phyloP scores from a whole-genome alignment of 2,329 filamentous ascomycete genomes.

The Exutisphaerella laricina region DNA sequence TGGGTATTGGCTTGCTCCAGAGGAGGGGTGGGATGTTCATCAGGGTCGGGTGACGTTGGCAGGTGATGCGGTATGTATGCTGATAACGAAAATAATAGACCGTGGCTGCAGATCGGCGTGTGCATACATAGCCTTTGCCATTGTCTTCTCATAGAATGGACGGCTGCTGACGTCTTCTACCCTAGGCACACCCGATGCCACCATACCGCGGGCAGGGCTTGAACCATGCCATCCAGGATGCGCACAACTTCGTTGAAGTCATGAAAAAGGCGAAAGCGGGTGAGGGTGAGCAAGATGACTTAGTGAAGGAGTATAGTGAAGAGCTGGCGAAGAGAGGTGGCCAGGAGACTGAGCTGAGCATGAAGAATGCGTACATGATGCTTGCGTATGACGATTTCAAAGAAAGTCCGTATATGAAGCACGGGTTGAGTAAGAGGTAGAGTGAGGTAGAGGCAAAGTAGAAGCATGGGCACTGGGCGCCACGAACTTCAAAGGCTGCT shows the following conservation, averaged over 20 bases:
- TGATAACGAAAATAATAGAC: too few species aligned
- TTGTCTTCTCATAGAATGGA: too few species aligned
- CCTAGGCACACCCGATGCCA: neutral
- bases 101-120: too few species aligned
- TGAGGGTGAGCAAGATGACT: neutral
- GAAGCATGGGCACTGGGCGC: too few species aligned
- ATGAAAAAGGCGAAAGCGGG: constrained; percentile 6
- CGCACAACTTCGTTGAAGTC: constrained; percentile 33
- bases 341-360: constrained; percentile 14
- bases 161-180: too few species aligned
- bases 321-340: constrained; percentile 16
- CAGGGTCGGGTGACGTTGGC: constrained; percentile 26
- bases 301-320: constrained; percentile 11
- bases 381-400: constrained; percentile 17
- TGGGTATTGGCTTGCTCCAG: constrained; percentile 21
- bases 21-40: constrained; percentile 18
- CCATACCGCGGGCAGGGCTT: constrained; percentile 42
- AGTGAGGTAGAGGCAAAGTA: too few species aligned
- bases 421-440: constrained; percentile 12
- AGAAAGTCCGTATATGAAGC: constrained; percentile 19
- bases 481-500: too few species aligned
- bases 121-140: too few species aligned
- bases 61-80: too few species aligned
- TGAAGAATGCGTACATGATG: constrained; percentile 18
- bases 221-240: constrained; percentile 40